Base-by-base conservation (phyloP, 192 early-diverging fungal species). In the Rhizoclosmatium globosum region DNA sequence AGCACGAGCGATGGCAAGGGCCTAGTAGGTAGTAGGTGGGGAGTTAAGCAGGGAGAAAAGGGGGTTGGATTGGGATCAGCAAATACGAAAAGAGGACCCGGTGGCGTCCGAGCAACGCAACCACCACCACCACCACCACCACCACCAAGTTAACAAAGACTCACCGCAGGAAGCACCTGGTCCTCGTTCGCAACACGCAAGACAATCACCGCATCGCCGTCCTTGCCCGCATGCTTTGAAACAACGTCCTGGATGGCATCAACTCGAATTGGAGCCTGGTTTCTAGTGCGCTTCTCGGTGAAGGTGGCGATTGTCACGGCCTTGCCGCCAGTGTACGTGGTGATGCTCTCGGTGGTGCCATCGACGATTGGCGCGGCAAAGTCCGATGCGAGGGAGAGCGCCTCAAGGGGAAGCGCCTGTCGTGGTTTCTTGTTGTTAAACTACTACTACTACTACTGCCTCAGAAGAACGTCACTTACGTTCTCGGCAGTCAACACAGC, bases 211-310 rank as follows among this genome's bases (percentile, higher is more conserved):
- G 47, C 64, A 66, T 77, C 68, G 41, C 78, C 79, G 43, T 42
- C 70, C 68, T 58, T 78, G 50, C 57, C 70, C 4, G 69, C 77
- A 66, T 21, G 44, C 67, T 46, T 67, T 60, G 7, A 31, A 57
- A 82, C 81, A 50, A 77, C 38, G 39, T 86, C 83, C 13, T 75
- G 75, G 13, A 88, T 58, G 15, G 78, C 47, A 77, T 88, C 87
- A 42, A n/a, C 47, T 11, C 87, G 80, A 53, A 88, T 59, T n/a
- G 79, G 44, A 41, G 80, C 86, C 19, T 83, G 48, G 76, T 84
- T 78, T 17, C 87, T 64, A 3, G 58, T 23, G 13, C 19, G 38
- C 13, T 61, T 56, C 23, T 71, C 62, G 17, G 68, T 41, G 61
- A 79, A 48, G 7, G 62, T 65, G 39, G 69, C 78, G 41, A 73